phyloP scores from a whole-genome alignment of 1,284 basidiomycete genomes.

The Inonotus obliquus region DNA sequence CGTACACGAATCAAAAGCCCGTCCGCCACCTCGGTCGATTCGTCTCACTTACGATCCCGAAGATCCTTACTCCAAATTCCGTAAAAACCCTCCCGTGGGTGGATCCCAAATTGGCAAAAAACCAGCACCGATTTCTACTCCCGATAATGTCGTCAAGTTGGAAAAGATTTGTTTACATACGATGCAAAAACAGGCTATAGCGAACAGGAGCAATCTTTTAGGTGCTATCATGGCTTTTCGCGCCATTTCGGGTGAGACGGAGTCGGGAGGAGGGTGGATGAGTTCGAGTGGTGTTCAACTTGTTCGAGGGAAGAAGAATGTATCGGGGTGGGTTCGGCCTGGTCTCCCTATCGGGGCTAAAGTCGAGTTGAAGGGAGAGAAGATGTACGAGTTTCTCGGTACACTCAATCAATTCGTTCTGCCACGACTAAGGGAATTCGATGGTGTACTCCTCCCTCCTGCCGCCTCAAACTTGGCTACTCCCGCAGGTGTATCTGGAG shows the following conservation, averaged over 20 bases:
- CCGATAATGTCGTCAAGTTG: conserved; percentile 68
- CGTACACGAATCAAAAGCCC: conserved; percentile 59
- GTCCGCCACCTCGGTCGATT: conserved; percentile 50
- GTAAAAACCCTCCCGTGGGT: conserved; percentile 70
- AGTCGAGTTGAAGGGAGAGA: conserved; percentile 84
- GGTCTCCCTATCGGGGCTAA: conserved; percentile 85
- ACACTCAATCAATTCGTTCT: conserved; percentile 91
- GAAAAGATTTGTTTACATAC: conserved; percentile 85
- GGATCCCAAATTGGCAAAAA: conserved; percentile 64
- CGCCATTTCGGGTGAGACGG: conserved; percentile 82
- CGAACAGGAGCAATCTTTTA: conserved; percentile 75
- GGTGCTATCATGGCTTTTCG: conserved; percentile 84
- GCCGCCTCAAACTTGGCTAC: conserved; percentile 56
- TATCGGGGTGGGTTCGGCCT: conserved; percentile 84
- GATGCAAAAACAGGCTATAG: conserved; percentile 77
- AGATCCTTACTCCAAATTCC: conserved; percentile 76
- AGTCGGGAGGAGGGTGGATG: conserved; percentile 62
- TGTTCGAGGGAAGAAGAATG: conserved; percentile 71
- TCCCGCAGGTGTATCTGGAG: conserved; percentile 78
- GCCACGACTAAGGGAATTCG: conserved; percentile 88
- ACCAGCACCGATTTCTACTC: conserved; percentile 56
- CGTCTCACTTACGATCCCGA: conserved; percentile 71
- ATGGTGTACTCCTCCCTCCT: conserved; percentile 73
- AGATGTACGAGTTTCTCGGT: conserved; percentile 93
- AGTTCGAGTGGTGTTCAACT: conserved; percentile 78